Evolutionary conservation across 2,329 filamentous ascomycete genomes (phyloP), one percentile per base, ranked within the genome.

Genomic region (Neofusicoccum cordaticola): DNA sequence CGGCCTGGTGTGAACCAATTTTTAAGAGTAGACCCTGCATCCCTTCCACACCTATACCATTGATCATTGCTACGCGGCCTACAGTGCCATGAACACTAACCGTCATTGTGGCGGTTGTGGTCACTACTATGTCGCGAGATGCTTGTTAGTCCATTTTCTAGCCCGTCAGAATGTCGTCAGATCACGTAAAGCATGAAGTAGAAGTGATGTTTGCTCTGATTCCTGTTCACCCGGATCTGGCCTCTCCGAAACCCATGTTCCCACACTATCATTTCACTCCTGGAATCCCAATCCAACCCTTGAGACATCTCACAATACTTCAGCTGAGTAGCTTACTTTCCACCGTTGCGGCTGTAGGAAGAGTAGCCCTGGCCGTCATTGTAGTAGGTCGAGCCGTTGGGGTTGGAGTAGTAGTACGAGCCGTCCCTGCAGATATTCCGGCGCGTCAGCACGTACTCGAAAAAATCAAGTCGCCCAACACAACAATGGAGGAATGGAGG

Each of bases 361-460:
- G 73, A 66, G n/a, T 67, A 48, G 1, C 77, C 77, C 27, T 70
- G 68, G 7, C 77, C 76, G 35, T 71, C 41, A 64, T 78, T 78
- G 70, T 77, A 72, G 69, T 79, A 79, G 1, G 72, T 78, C 7
- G 72, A 75, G 53, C 76, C 74, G 50, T 76, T 73, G n/a, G 75
- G 67, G 64, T 78, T 78, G 65, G 68, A 72, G 67, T 77, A 77
- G 66, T 77, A 77, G 69, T 78, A 78, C 13, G 70, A 73, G 12
- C 75, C 76, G 67, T 70, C 12, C 4, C 62, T 64, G 19, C 12
- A 45, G 27, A 44, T 7, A 31, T 31, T 31, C 27, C 4, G 27
- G 27, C 27, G 27, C 27, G 27, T 31, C 1, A 31, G 27, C 27
- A 5, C 27, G 7, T 5, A 5, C 27, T 31, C 5, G 27, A 31